phyloP scores from a whole-genome alignment of 495 filamentous ascomycete species.

The Penicillium ochrochloron region DNA sequence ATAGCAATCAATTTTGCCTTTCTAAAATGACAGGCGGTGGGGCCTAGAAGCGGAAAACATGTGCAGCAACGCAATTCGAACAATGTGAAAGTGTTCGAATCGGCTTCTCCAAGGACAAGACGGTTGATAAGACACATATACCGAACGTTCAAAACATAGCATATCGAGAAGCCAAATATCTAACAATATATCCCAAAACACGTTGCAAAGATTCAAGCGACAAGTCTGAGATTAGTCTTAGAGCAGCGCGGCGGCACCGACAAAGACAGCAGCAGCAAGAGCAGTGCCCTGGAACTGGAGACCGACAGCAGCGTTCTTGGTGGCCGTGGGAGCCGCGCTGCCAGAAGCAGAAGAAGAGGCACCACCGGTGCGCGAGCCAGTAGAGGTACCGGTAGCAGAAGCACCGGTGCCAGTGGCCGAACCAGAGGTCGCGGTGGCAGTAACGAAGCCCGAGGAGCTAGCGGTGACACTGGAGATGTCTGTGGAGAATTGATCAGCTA shows the following conservation, averaged over 20 bases:
- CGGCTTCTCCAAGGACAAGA: constrained; percentile 2
- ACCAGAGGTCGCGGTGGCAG: constrained; percentile 19
- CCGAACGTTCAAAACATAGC: constrained; percentile 17
- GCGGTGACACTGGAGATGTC: constrained; percentile 13
- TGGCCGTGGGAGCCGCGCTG: constrained; percentile 4
- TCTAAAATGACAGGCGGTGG: constrained; percentile 24
- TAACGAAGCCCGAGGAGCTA: constrained; percentile 14
- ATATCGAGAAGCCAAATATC: constrained; percentile 20
- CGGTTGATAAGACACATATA: neutral
- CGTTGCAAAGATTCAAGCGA: constrained; percentile 2
- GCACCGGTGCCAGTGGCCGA: constrained; percentile 18
- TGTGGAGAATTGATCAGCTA: constrained; percentile 2
- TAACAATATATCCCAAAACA: constrained; percentile 23
- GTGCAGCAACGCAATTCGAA: constrained; percentile 19
- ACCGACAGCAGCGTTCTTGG: constrained; percentile 24
- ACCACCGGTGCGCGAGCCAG: constrained; percentile 10
- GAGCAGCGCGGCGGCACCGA: constrained; percentile 45
- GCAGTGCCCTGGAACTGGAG: constrained; percentile 42
- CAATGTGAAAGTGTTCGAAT: constrained; percentile 19
- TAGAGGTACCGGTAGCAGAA: constrained; percentile 21
- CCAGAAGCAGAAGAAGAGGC: constrained; percentile 8
- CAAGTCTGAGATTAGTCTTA: constrained; percentile 20
- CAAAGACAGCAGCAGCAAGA: constrained; percentile 45
- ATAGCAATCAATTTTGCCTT: constrained; percentile 23
- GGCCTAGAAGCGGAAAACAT: constrained; percentile 16